Evolutionary conservation across 176 grass and related monocot species (phyloP).

Genomic region (Carex cristatella): DNA sequence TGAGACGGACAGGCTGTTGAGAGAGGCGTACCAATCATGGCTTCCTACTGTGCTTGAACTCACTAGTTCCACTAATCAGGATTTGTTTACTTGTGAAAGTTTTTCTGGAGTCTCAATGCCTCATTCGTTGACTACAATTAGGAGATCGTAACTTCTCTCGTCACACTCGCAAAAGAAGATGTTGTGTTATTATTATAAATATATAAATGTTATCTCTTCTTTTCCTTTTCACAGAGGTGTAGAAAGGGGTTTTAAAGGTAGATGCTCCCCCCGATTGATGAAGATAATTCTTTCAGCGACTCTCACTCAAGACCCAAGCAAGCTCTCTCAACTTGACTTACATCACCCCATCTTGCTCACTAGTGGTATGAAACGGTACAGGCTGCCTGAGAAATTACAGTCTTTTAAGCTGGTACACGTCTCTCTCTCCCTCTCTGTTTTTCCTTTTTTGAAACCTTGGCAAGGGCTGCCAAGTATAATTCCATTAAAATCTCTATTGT

Average conservation of each 20-base stretch:
- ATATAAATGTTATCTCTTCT: constrained; percentile 8
- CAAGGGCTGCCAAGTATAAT: too few species aligned
- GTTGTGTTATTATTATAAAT: background rate
- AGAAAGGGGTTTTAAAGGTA: constrained; percentile 78
- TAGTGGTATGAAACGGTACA: constrained; percentile 81
- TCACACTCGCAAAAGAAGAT: background rate
- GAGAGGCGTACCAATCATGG: constrained; percentile 94
- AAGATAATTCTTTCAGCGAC: constrained; percentile 92
- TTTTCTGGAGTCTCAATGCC: constrained; percentile 19
- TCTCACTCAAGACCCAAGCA: constrained; percentile 97
- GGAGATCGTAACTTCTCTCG: constrained; percentile 57
- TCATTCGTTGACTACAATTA: constrained; percentile 61
- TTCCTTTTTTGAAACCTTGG: background rate
- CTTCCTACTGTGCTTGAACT: constrained; percentile 72
- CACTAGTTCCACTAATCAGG: constrained; percentile 37
- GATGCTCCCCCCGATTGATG: constrained; percentile 66
- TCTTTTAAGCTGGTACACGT: constrained; percentile 69
- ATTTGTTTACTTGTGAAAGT: constrained; percentile 17
- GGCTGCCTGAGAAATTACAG: constrained; percentile 59
- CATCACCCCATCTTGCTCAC: constrained; percentile 87
- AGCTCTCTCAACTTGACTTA: constrained; percentile 85
- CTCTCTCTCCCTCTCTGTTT: background rate
- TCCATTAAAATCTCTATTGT: background rate
- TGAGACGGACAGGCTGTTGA: constrained; percentile 82
- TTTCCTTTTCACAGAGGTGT: constrained; percentile 44